A percentile compares a stretch with the other conserved stretches of the same genome.
phyloP scores from a whole-genome alignment of 371 early-diverging fungal genomes.

The Syncephalastrum racemosum region DNA sequence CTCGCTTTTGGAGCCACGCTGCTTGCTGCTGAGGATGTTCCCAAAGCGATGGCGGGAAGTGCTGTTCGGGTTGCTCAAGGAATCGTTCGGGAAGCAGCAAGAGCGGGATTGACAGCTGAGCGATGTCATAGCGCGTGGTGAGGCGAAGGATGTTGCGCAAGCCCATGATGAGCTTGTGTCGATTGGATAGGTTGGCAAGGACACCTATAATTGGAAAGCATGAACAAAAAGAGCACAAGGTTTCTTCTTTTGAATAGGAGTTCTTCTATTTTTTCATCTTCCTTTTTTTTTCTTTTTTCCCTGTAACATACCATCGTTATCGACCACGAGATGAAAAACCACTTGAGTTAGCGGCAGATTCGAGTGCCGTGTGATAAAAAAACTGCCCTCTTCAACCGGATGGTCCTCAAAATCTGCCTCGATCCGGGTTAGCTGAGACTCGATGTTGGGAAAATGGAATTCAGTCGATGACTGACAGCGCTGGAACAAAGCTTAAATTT shows the following conservation, averaged over 20 bases:
- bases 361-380: constrained; percentile 77
- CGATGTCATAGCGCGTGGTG: constrained; percentile 68
- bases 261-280: neutral
- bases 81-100: constrained; percentile 62
- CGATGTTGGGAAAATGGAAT: constrained; percentile 75
- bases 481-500: constrained; percentile 55
- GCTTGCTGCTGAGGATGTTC: constrained; percentile 24
- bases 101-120: constrained; percentile 65
- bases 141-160: constrained; percentile 64
- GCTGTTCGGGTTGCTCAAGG: constrained; percentile 36
- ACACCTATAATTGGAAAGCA: neutral
- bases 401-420: constrained; percentile 50
- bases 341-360: constrained; percentile 74
- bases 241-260: neutral
- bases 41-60: constrained; percentile 10
- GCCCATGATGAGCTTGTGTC: constrained; percentile 60
- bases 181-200: constrained; percentile 41
- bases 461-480: constrained; percentile 72
- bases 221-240: neutral
- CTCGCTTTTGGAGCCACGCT: constrained; percentile 48
- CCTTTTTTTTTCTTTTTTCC: too few relatives aligned
- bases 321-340: constrained; percentile 69
- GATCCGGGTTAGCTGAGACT: constrained; percentile 59
- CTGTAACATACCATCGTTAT: constrained; percentile 41
- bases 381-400: constrained; percentile 58